phyloP scores from a whole-genome alignment of 2,329 filamentous ascomycete species.

The Tolypocladium ophioglossoides region DNA sequence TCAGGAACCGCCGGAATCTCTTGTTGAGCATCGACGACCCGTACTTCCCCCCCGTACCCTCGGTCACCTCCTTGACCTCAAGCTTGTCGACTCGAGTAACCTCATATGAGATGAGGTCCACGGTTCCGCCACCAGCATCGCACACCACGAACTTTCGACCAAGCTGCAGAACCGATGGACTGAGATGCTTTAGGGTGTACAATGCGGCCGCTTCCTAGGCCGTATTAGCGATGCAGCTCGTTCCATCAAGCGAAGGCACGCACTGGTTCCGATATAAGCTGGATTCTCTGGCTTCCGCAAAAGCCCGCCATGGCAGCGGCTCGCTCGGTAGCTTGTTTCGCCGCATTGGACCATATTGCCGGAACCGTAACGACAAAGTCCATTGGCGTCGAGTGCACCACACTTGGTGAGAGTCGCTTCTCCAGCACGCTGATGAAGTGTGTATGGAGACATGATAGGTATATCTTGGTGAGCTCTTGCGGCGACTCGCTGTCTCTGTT shows the following conservation, averaged over 20 bases:
- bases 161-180: constrained; percentile 27
- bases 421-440: constrained; percentile 36
- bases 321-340: constrained; percentile 37
- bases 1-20: constrained; percentile 33
- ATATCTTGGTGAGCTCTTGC: constrained; percentile 27
- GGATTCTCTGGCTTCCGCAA: constrained; percentile 29
- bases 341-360: constrained; percentile 46
- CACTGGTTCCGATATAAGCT: constrained; percentile 38
- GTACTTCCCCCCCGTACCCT: constrained; percentile 37
- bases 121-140: constrained; percentile 43
- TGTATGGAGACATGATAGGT: constrained; percentile 34
- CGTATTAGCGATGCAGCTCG: constrained; percentile 1
- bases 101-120: constrained; percentile 43
- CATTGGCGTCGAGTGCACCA: constrained; percentile 32
- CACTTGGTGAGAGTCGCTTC: constrained; percentile 27
- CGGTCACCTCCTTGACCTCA: constrained; percentile 36
- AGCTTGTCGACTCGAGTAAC: constrained; percentile 30
- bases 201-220: constrained; percentile 37
- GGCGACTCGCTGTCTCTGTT: constrained; percentile 23
- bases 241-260: constrained; percentile 1
- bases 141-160: constrained; percentile 41
- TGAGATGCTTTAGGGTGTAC: constrained; percentile 33
- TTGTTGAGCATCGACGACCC: constrained; percentile 39
- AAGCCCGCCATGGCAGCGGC: constrained; percentile 27
- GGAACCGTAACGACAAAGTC: constrained; percentile 48